Evolutionary conservation across 2,329 filamentous ascomycete species (phyloP).

Genomic region (Penicillium sp.): DNA sequence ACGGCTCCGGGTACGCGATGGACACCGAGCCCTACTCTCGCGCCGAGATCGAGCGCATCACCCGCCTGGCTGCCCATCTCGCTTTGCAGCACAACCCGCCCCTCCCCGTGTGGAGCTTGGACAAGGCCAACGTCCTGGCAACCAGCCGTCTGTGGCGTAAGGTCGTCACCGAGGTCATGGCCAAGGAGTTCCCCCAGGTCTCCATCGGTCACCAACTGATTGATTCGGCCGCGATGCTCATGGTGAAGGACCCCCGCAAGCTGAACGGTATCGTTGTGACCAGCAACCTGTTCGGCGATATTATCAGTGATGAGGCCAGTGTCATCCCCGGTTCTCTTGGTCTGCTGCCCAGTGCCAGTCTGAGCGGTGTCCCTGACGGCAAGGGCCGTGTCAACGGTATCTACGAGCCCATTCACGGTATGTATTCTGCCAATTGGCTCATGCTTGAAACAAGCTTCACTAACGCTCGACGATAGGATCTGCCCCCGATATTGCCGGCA

Average conservation of each 20-base stretch:
- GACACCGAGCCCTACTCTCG: conserved; percentile 87
- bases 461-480: conserved; percentile 58
- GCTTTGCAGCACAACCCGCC: conserved; percentile 74
- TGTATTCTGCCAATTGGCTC: conserved; percentile 21
- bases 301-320: conserved; percentile 90
- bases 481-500: conserved; percentile 87
- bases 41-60: conserved; percentile 82
- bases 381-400: conserved; percentile 86
- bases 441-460: not conserved
- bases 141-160: conserved; percentile 87
- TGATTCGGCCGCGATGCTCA: conserved; percentile 94
- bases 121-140: conserved; percentile 96
- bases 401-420: conserved; percentile 96
- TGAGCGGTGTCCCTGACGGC: conserved; percentile 82
- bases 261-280: conserved; percentile 91
- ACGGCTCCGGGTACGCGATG: conserved; percentile 70
- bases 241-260: conserved; percentile 87
- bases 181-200: conserved; percentile 82
- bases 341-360: conserved; percentile 79
- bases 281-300: conserved; percentile 93
- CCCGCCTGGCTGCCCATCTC: conserved; percentile 74
- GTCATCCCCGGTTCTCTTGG: conserved; percentile 91
- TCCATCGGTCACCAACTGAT: conserved; percentile 86
- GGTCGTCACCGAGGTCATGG: conserved; percentile 79
- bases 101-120: conserved; percentile 76